phyloP scores from a whole-genome alignment of 371 early-diverging fungal species.

The Mortierella sp. region DNA sequence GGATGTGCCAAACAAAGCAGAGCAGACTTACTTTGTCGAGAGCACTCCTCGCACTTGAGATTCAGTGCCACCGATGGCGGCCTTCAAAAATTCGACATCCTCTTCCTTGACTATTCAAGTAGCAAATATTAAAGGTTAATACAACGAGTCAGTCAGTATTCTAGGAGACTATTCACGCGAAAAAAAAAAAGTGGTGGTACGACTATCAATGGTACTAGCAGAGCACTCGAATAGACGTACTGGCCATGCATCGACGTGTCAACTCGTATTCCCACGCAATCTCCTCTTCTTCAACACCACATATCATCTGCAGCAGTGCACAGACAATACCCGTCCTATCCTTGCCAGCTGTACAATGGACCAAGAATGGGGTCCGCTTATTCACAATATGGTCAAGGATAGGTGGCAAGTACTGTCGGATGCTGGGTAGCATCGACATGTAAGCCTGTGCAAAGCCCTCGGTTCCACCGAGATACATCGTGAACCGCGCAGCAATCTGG shows the following conservation, averaged over 20 bases:
- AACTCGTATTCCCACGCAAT: constrained; percentile 84
- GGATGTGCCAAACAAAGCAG: not conserved
- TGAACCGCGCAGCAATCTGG: constrained; percentile 67
- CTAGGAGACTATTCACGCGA: not conserved
- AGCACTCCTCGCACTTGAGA: constrained; percentile 37
- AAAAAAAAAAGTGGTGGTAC: not conserved
- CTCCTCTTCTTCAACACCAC: constrained; percentile 77
- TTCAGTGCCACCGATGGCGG: constrained; percentile 32
- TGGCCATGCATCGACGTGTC: constrained; percentile 57
- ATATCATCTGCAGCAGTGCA: constrained; percentile 75
- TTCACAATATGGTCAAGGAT: constrained; percentile 66
- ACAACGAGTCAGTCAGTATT: too few relatives aligned
- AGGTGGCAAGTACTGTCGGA: constrained; percentile 57
- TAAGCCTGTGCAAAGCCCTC: constrained; percentile 69
- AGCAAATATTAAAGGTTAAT: not conserved
- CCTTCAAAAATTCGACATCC: constrained; percentile 48
- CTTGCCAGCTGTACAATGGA: constrained; percentile 92
- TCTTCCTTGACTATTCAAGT: constrained; percentile 37
- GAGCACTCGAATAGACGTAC: constrained; percentile 16
- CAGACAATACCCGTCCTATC: constrained; percentile 88
- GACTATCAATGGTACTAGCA: not conserved
- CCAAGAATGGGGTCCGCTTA: constrained; percentile 71
- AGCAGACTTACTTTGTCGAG: constrained; percentile 38
- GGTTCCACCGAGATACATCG: constrained; percentile 67
- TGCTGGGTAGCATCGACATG: constrained; percentile 63